Evolutionary conservation across 2,329 filamentous ascomycete species (phyloP).

Genomic region (Ophiosphaerella herpotricha): DNA sequence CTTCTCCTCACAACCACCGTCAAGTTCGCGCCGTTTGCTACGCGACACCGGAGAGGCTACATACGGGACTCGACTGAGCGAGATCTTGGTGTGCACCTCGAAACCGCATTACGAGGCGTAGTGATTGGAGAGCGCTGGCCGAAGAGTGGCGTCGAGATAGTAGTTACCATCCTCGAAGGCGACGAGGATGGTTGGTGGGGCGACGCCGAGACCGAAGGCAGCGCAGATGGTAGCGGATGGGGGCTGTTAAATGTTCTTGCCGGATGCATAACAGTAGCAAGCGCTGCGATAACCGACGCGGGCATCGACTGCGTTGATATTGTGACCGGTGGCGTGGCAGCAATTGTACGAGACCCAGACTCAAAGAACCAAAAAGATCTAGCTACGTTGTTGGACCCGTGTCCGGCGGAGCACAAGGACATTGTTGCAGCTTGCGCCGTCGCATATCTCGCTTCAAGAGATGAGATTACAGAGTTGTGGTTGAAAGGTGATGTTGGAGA

Average conservation of each 20-base stretch:
- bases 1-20: constrained; percentile 90
- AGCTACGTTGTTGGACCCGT: constrained; percentile 75
- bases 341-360: constrained; percentile 61
- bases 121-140: constrained; percentile 95
- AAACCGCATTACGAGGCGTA: constrained; percentile 85
- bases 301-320: constrained; percentile 95
- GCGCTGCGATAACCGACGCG: constrained; percentile 89
- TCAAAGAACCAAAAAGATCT: constrained; percentile 36
- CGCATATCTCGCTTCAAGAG: constrained; percentile 81
- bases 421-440: constrained; percentile 86
- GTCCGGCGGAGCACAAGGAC: constrained; percentile 76
- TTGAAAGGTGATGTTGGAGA: constrained; percentile 71
- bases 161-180: constrained; percentile 90
- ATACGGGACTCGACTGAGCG: constrained; percentile 83
- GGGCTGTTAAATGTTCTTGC: constrained; percentile 90
- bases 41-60: constrained; percentile 79
- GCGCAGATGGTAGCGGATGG: constrained; percentile 69
- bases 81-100: constrained; percentile 87
- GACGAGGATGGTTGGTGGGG: constrained; percentile 79
- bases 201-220: constrained; percentile 45
- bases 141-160: constrained; percentile 96
- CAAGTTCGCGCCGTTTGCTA: constrained; percentile 95
- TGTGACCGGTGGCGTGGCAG: constrained; percentile 86
- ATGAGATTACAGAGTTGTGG: constrained; percentile 95
- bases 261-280: constrained; percentile 90